Base-by-base conservation (phyloP, 1,284 basidiomycete species). In the Naganishia liquefaciens region DNA sequence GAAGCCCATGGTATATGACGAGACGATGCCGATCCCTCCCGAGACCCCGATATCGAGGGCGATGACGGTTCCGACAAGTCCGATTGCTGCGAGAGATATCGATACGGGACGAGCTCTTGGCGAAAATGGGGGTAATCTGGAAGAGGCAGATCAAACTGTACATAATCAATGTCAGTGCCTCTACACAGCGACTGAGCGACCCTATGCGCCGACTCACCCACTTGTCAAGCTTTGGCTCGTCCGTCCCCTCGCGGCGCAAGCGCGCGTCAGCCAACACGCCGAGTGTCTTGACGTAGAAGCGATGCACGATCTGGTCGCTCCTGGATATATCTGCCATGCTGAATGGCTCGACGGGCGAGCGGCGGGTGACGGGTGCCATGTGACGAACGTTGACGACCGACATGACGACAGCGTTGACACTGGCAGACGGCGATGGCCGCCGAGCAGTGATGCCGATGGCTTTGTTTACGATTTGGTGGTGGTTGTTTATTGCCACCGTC, bases 271-370 rank as follows among this genome's bases (percentile, higher is more conserved):
- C 74, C 15, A 79, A 69, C 17, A 79, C 72, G 17, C 68, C 73
- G 15, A 79, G 74, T 0, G 76, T 78, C 71, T 79, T 79, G 65
- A 79, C 69, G 65, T 79, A 78, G 55, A 75, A 75, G 17, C 76
- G 70, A 68, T 78, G 71, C 3, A 78, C 68, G 11, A 79, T 75
- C 68, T 77, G 76, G 71, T 79, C 78, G 19, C 39, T 43, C 39
- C 37, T 60, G 55, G 23, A 57, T 49, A 30, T 61, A 46, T 61
- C 39, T 44, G 43, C 49, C 58, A 27, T 61, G 58, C 30, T 61
- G 46, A n/a, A n/a, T 25, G 13, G 58, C 9, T 7, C 25, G 27
- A n/a, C 43, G 40, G 40, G 40, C 10, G 40, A 42, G 40, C 10
- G 40, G 9, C 19, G 40, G 40, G 19, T 42, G 19, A 42, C n/a